Conservation (phyloP, 164 flowering plant species). For the Dillenia suffruticosa region DNA sequence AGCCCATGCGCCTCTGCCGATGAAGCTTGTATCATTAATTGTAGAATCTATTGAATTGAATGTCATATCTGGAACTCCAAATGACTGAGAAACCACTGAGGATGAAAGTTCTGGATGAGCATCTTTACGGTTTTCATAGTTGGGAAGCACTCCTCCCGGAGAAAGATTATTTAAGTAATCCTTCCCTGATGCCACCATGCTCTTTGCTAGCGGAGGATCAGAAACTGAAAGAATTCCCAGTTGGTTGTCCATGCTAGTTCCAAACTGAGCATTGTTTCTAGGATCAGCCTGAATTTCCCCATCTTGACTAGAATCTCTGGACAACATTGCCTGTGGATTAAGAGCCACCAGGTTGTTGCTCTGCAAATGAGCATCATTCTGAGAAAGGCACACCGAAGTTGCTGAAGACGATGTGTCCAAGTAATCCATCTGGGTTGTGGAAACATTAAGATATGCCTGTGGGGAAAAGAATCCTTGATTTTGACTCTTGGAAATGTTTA, state of each 20-base stretch:
- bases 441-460: slow-evolving; percentile 43
- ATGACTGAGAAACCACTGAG: slow-evolving; percentile 88
- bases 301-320: slow-evolving; percentile 57
- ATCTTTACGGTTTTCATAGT: slow-evolving; percentile 62
- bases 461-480: slow-evolving; percentile 43
- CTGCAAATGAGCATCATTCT: slow-evolving; percentile 59
- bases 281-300: slow-evolving; percentile 57
- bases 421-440: slow-evolving; percentile 58
- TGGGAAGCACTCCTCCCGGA: slow-evolving; percentile 47
- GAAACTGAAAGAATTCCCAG: slow-evolving; percentile 48
- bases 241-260: slow-evolving; percentile 47
- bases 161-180: slow-evolving; percentile 51
- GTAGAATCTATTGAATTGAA: slow-evolving; percentile 82
- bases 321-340: slow-evolving; percentile 49
- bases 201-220: slow-evolving; percentile 49
- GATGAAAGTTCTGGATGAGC: slow-evolving; percentile 79
- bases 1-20: slow-evolving; percentile 60
- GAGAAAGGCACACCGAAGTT: slow-evolving; percentile 75
- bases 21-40: slow-evolving; percentile 57
- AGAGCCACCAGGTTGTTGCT: slow-evolving; percentile 46
- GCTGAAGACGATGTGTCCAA: slow-evolving; percentile 90
- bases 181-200: slow-evolving; percentile 48
- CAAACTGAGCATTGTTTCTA: slow-evolving; percentile 52
- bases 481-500: slow-evolving; percentile 48
- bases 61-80: slow-evolving; percentile 81